Conservation (phyloP, 768 basidiomycete species). For the Amanita subjunquillea region DNA sequence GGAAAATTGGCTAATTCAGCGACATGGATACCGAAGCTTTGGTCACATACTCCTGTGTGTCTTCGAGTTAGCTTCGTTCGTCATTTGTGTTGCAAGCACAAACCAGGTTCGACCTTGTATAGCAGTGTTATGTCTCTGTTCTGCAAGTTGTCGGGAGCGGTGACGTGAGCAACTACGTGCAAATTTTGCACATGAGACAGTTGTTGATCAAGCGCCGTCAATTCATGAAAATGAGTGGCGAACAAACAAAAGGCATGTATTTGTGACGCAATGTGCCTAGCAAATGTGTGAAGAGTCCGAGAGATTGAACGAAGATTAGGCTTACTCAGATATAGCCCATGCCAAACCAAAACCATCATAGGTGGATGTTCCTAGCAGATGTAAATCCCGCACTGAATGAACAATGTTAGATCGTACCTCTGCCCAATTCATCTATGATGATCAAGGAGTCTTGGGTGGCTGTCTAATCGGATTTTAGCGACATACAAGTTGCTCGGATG, state of each 20-base stretch:
- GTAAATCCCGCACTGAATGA: not conserved
- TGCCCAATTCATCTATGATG: slow-evolving; percentile 94
- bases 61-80: not conserved
- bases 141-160: slow-evolving; percentile 56
- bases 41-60: slow-evolving; percentile 74
- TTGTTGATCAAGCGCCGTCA: slow-evolving; percentile 86
- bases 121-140: slow-evolving; percentile 79
- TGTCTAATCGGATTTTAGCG: slow-evolving; percentile 37
- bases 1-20: slow-evolving; percentile 98
- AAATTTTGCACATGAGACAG: slow-evolving; percentile 84
- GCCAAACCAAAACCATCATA: slow-evolving; percentile 97
- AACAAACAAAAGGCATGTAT: slow-evolving; percentile 94
- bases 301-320: not conserved
- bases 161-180: slow-evolving; percentile 93
- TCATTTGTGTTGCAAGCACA: slow-evolving; percentile 10
- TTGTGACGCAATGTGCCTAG: slow-evolving; percentile 83
- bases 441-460: slow-evolving; percentile 89
- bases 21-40: slow-evolving; percentile 98
- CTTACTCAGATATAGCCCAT: slow-evolving; percentile 97
- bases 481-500: not conserved
- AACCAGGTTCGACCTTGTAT: slow-evolving; percentile 92
- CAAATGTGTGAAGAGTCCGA: not conserved
- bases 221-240: slow-evolving; percentile 96
- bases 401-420: slow-evolving; percentile 37
- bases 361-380: slow-evolving; percentile 71